A percentile compares a stretch with the other conserved stretches of the same genome.
phyloP scores from a whole-genome alignment of 495 filamentous ascomycete genomes.

The Lasiosphaeria miniovina region DNA sequence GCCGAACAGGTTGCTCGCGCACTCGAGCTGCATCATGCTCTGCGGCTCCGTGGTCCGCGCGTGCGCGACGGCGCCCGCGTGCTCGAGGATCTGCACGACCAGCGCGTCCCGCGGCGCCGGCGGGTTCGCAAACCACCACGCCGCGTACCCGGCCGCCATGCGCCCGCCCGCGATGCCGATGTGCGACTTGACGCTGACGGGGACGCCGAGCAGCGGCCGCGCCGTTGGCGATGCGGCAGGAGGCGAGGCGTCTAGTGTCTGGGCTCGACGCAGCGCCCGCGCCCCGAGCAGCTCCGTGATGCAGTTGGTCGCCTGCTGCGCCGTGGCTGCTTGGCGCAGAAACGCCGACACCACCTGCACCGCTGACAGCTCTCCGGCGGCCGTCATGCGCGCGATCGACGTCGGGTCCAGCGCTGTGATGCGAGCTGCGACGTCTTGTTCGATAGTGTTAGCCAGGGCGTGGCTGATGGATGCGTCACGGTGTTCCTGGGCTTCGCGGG shows the following conservation, averaged over 20 bases:
- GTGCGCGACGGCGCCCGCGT: constrained; percentile 48
- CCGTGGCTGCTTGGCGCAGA: not conserved
- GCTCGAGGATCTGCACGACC: constrained; percentile 53
- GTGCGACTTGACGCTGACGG: constrained; percentile 79
- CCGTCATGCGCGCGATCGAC: not conserved
- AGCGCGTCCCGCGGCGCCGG: constrained; percentile 59
- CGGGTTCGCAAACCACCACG: constrained; percentile 48
- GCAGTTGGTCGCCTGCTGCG: not conserved
- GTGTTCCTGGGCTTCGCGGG: not conserved
- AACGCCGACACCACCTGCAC: not conserved
- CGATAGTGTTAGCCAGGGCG: not conserved
- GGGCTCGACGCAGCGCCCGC: not conserved
- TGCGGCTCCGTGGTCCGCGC: constrained; percentile 53
- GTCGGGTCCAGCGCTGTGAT: not conserved
- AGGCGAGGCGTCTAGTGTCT: not conserved
- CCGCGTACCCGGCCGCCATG: constrained; percentile 66
- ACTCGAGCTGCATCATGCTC: constrained; percentile 60
- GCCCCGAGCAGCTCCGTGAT: not conserved
- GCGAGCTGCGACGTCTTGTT: not conserved
- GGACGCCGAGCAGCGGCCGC: constrained; percentile 80
- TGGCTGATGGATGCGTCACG: not conserved
- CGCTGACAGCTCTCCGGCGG: not conserved
- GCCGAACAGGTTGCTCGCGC: constrained; percentile 55
- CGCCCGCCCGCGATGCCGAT: constrained; percentile 73
- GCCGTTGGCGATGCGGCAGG: not conserved